Conservation (phyloP, 768 basidiomycete species). For the Lenzites betulinus region DNA sequence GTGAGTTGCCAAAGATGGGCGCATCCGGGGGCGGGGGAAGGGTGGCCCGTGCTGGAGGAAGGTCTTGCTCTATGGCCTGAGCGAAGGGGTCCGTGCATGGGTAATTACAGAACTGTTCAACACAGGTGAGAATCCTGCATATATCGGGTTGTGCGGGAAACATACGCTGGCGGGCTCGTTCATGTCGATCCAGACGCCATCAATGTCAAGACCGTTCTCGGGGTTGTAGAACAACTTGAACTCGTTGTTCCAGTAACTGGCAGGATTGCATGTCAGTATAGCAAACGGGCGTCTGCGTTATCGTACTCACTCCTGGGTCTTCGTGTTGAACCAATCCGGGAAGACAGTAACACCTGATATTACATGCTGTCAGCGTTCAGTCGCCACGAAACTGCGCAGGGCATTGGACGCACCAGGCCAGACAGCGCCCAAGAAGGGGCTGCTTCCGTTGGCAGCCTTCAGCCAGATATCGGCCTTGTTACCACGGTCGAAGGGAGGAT, state of each 20-base stretch:
- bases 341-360: slow-evolving; percentile 47
- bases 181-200: slow-evolving; percentile 78
- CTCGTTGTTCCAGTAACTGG: slow-evolving; percentile 64
- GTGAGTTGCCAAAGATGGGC: slow-evolving; percentile 48
- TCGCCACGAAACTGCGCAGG: not conserved
- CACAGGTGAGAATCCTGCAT: not conserved
- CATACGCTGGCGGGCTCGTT: slow-evolving; percentile 70
- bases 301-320: slow-evolving; percentile 47
- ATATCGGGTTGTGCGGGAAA: not conserved
- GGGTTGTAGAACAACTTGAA: slow-evolving; percentile 58
- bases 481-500: slow-evolving; percentile 58
- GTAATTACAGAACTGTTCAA: slow-evolving; percentile 57
- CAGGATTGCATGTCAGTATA: not conserved
- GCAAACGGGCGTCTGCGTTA: not conserved
- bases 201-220: slow-evolving; percentile 58
- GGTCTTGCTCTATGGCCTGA: slow-evolving; percentile 51
- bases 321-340: slow-evolving; percentile 66
- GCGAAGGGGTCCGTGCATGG: slow-evolving; percentile 64
- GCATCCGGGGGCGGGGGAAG: slow-evolving; percentile 54
- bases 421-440: slow-evolving; percentile 54
- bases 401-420: slow-evolving; percentile 54
- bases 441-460: slow-evolving; percentile 61
- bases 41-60: slow-evolving; percentile 56
- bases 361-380: slow-evolving; percentile 14
- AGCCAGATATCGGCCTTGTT: slow-evolving; percentile 56